Conservation (phyloP, 305 asterid genomes). For the Fraxinus sp. region DNA sequence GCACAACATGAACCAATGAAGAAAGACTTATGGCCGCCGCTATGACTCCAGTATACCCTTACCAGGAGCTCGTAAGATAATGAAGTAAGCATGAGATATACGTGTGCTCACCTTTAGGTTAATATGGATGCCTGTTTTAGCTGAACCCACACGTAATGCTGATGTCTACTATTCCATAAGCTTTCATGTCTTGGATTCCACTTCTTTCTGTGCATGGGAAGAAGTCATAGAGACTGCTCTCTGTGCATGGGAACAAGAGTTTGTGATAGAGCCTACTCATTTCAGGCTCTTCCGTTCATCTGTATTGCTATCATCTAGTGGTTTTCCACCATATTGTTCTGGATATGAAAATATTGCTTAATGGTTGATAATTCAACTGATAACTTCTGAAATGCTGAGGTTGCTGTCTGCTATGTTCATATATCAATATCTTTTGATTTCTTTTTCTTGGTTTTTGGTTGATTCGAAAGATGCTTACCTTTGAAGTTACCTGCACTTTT, state of each 20-base stretch:
- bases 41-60: too few relatives aligned
- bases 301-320: neutral
- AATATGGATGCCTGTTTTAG: neutral
- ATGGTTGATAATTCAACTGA: neutral
- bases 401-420: neutral
- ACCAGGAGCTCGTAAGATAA: too few relatives aligned
- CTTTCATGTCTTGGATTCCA: neutral
- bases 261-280: neutral
- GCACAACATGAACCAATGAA: too few relatives aligned
- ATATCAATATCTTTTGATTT: neutral
- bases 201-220: neutral
- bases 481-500: constrained; percentile 13
- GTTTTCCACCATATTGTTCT: neutral
- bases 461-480: constrained; percentile 6
- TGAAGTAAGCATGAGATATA: constrained; percentile 51
- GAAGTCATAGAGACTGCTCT: too few relatives aligned
- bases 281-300: neutral
- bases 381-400: neutral
- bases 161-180: neutral
- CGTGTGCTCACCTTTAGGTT: neutral
- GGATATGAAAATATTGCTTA: neutral
- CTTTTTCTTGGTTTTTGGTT: neutral
- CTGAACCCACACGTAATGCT: neutral
- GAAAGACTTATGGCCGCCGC: too few relatives aligned
- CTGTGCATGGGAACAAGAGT: neutral